These are phyloP conservation scores for Terana coerulea DNA, from an alignment of 768 basidiomycete species.

Conservation along the genomic window DNA sequence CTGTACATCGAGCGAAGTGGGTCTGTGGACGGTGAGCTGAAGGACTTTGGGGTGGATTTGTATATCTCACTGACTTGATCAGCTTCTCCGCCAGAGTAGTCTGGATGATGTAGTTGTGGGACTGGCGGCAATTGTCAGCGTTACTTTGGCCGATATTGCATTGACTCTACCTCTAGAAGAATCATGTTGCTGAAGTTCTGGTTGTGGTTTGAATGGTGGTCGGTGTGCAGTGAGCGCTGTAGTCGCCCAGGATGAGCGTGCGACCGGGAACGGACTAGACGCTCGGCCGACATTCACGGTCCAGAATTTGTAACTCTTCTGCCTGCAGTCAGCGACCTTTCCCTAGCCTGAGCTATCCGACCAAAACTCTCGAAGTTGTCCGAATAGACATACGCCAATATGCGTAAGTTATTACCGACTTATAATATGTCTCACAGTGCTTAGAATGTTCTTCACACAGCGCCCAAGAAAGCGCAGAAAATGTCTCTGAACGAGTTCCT, in stretches of 20 bases:
- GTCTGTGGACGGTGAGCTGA: conserved; percentile 46
- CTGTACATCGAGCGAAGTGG: conserved; percentile 86
- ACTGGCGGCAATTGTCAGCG: conserved; percentile 37
- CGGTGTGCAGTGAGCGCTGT: background rate
- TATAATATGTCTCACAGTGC: conserved; percentile 5
- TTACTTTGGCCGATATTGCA: background rate
- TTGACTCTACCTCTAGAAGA: conserved; percentile 66
- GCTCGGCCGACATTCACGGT: conserved; percentile 10
- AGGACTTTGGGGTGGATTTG: conserved; percentile 7
- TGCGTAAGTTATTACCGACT: conserved; percentile 24
- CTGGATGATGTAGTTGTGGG: conserved; percentile 92
- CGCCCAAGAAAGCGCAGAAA: conserved; percentile 90
- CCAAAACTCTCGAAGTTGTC: background rate
- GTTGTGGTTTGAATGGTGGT: conserved; percentile 5
- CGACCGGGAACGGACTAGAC: conserved; percentile 6
- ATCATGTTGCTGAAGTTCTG: conserved; percentile 50
- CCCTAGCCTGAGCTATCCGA: conserved; percentile 2
- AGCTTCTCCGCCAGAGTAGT: conserved; percentile 85
- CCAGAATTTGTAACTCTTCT: conserved; percentile 18
- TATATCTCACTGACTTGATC: conserved; percentile 56
- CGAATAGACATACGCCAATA: conserved; percentile 20
- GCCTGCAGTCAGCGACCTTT: conserved; percentile 13
- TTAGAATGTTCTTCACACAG: conserved; percentile 33
- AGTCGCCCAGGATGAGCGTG: conserved; percentile 7
- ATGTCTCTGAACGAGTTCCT: conserved; percentile 92